A percentile compares a stretch with the other conserved stretches of the same genome.
Evolutionary conservation across 306 rosid species (phyloP).

Genomic region (Lathyrus oleraceus): DNA sequence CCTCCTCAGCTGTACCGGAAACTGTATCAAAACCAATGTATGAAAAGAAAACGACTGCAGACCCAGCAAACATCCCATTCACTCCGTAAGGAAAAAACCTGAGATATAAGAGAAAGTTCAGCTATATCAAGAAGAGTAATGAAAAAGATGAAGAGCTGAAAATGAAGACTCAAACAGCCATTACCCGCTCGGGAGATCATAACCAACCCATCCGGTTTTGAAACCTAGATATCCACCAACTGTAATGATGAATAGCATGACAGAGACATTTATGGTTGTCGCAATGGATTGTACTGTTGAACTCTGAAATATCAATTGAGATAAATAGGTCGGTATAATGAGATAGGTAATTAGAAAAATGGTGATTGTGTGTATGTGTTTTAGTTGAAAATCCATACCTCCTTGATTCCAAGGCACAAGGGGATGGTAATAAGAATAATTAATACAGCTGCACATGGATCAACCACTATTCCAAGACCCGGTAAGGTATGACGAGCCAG

Average conservation of each 20-base stretch:
- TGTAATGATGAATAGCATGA: slow-evolving; percentile 57
- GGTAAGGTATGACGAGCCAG: slow-evolving; percentile 67
- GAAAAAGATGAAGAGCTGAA: slow-evolving; percentile 28
- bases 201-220: slow-evolving; percentile 72
- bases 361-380: not conserved
- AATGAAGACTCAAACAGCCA: slow-evolving; percentile 23
- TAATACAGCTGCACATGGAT: slow-evolving; percentile 69
- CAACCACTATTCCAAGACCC: slow-evolving; percentile 62
- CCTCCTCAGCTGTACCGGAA: slow-evolving; percentile 78
- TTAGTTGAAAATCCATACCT: slow-evolving; percentile 43
- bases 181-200: slow-evolving; percentile 68
- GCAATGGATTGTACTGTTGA: slow-evolving; percentile 61
- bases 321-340: slow-evolving; percentile 1
- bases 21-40: slow-evolving; percentile 78
- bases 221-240: slow-evolving; percentile 71
- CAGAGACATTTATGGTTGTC: slow-evolving; percentile 57
- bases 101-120: slow-evolving; percentile 34
- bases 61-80: slow-evolving; percentile 68
- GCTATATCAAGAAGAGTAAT: slow-evolving; percentile 4
- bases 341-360: slow-evolving; percentile 19
- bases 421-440: slow-evolving; percentile 57
- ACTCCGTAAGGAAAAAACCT: slow-evolving; percentile 71
- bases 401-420: slow-evolving; percentile 70
- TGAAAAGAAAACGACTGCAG: slow-evolving; percentile 73
- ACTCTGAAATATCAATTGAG: slow-evolving; percentile 57